Base-by-base conservation (phyloP, 1,139 yeast genomes). In the Lizanozyma gosingica region DNA sequence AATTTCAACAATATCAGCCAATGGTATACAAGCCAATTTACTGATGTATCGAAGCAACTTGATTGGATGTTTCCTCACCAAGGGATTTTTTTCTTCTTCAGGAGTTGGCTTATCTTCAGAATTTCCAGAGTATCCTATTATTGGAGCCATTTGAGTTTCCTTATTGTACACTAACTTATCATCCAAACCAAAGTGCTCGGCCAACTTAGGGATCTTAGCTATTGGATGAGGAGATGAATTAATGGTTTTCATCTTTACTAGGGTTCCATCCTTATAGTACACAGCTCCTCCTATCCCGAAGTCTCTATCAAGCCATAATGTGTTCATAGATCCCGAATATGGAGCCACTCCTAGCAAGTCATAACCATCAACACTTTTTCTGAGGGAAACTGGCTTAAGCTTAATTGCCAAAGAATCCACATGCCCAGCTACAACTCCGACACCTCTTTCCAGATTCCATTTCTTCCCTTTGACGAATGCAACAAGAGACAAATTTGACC, bases 211-310 rank as follows among this genome's bases (percentile, higher is more conserved):
- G 37, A 69, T 67, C 43, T 59, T 58, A 16, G 70, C 72, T 43
- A 70, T 60, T 11, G 73, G 71, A 41, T 59, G 56, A 1, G 65
- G 62, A 2, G 67, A 49, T 1, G 73, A 66, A 38, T 61, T 61
- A 9, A 70, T 59, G 38, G 67, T 50, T 38, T 55, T 53, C 6
- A 60, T 54, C 4, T 36, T 39, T 8, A 63, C 47, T 36, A 52
- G 53, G 14, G 44, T 42, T 3, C 42, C 40, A 17, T 47, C 54
- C 42, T 53, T 56, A 4, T 65, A 57, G 41, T 65, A 52, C 32
- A 69, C 55, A 37, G 67, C 54, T 11, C 76, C 76, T n/a, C 74
- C 75, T 40, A 70, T 49, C 4, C 72, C 75, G 43, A 70, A 63
- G 48, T 70, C 76, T 46, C 76, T 54, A 47, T 68, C 73, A 53